phyloP scores from a whole-genome alignment of 2,329 filamentous ascomycete genomes.

The Colletotrichum agaves region DNA sequence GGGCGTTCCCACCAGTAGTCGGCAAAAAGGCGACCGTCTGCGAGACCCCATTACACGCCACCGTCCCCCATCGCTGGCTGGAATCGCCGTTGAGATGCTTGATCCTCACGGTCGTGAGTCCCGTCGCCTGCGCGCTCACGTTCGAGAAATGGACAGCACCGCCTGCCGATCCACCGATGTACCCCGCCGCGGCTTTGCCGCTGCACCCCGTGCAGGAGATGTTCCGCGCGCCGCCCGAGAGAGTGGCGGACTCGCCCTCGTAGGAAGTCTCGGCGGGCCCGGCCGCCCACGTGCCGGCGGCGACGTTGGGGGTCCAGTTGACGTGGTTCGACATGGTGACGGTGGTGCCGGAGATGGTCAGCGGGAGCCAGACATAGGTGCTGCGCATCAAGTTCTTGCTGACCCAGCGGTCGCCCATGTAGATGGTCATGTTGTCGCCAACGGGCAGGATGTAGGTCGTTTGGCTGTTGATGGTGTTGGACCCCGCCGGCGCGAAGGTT shows the following conservation, averaged over 20 bases:
- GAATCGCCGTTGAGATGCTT: conserved; percentile 67
- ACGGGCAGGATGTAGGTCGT: conserved; percentile 67
- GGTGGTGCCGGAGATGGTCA: conserved; percentile 62
- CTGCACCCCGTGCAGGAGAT: conserved; percentile 65
- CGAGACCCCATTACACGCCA: conserved; percentile 65
- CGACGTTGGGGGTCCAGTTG: conserved; percentile 63
- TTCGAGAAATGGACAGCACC: conserved; percentile 59
- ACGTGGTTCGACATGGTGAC: conserved; percentile 63
- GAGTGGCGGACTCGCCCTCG: conserved; percentile 62
- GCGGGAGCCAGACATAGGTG: conserved; percentile 74
- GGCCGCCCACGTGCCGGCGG: conserved; percentile 54
- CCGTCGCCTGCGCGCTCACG: conserved; percentile 56
- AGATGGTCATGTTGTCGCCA: conserved; percentile 58
- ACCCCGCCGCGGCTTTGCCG: conserved; percentile 60
- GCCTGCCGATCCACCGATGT: conserved; percentile 60
- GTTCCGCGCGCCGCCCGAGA: conserved; percentile 57
- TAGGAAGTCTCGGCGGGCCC: conserved; percentile 58
- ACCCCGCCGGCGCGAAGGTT: conserved; percentile 66
- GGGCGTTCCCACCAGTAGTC: conserved; percentile 52
- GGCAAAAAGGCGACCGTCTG: conserved; percentile 67
- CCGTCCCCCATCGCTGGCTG: conserved; percentile 61
- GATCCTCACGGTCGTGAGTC: conserved; percentile 63
- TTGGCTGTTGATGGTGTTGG: conserved; percentile 70
- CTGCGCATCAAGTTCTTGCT: conserved; percentile 66
- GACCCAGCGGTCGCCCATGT: conserved; percentile 76